These are phyloP conservation scores for Neopestalotiopsis sp. DNA, from an alignment of 2,329 filamentous ascomycete species.

Conservation along the genomic window DNA sequence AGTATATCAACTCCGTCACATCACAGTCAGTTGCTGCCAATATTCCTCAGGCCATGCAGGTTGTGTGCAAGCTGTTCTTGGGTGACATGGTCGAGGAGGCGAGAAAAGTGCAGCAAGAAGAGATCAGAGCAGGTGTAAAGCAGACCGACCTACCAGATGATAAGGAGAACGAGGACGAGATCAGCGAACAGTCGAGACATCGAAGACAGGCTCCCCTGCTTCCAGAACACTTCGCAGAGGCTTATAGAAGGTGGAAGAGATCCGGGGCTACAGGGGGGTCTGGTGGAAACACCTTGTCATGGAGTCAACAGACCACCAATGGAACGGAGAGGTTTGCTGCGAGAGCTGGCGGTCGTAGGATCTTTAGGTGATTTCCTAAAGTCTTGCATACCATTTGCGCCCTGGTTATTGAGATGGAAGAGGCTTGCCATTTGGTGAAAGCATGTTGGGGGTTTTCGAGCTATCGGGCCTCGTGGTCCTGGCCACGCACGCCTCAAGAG, in stretches of 20 bases:
- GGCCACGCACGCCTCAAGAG: too few species aligned
- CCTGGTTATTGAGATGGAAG: too few species aligned
- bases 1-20: constrained; percentile 81
- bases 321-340: constrained; percentile 66
- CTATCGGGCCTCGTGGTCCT: too few species aligned
- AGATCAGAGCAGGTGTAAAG: constrained; percentile 64
- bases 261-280: constrained; percentile 66
- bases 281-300: constrained; percentile 62
- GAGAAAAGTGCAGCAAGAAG: constrained; percentile 73
- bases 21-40: constrained; percentile 78
- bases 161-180: constrained; percentile 40
- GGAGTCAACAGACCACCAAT: constrained; percentile 65
- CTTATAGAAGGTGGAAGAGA: constrained; percentile 70
- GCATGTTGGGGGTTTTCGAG: too few species aligned
- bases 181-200: constrained; percentile 41
- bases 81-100: constrained; percentile 78
- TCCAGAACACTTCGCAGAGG: constrained; percentile 78
- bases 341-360: constrained; percentile 54
- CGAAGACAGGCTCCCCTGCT: constrained; percentile 63
- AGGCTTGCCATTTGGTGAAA: too few species aligned
- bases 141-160: constrained; percentile 57
- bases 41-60: constrained; percentile 77
- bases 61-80: constrained; percentile 78
- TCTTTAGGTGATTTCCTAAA: constrained; percentile 52
- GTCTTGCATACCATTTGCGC: not conserved